Conservation (phyloP, 1,284 basidiomycete species). For the Entoloma clypeatum region DNA sequence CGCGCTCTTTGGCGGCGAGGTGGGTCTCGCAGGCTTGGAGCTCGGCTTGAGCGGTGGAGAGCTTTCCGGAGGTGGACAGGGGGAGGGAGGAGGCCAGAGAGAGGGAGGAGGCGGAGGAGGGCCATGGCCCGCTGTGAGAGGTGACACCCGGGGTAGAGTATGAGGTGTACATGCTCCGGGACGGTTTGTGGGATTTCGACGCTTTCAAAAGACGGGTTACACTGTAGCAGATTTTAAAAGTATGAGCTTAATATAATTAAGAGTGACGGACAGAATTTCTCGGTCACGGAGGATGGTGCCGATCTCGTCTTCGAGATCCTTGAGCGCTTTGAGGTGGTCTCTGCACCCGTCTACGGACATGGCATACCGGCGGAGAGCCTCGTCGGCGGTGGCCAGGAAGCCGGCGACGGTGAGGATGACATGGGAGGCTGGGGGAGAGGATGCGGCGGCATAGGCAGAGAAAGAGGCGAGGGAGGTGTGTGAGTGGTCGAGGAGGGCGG, state of each 20-base stretch:
- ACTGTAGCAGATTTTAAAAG: slow-evolving; percentile 31
- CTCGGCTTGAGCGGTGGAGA: slow-evolving; percentile 64
- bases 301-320: slow-evolving; percentile 67
- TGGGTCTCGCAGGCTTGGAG: slow-evolving; percentile 75
- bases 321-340: slow-evolving; percentile 54
- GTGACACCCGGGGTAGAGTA: neutral
- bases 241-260: neutral
- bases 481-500: slow-evolving; percentile 52
- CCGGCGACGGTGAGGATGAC: slow-evolving; percentile 58
- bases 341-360: slow-evolving; percentile 62
- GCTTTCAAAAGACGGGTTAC: slow-evolving; percentile 75
- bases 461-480: slow-evolving; percentile 62
- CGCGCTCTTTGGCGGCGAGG: slow-evolving; percentile 61
- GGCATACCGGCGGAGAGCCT: slow-evolving; percentile 60
- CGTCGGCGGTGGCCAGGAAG: slow-evolving; percentile 58
- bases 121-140: slow-evolving; percentile 29
- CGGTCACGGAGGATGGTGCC: slow-evolving; percentile 64
- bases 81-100: slow-evolving; percentile 33
- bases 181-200: slow-evolving; percentile 53
- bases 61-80: slow-evolving; percentile 43
- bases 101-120: slow-evolving; percentile 31
- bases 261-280: slow-evolving; percentile 65
- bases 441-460: slow-evolving; percentile 68
- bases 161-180: slow-evolving; percentile 27
- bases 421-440: slow-evolving; percentile 51